Conservation (phyloP, 176 grass and related monocot genomes). For the Musa schizocarpa region DNA sequence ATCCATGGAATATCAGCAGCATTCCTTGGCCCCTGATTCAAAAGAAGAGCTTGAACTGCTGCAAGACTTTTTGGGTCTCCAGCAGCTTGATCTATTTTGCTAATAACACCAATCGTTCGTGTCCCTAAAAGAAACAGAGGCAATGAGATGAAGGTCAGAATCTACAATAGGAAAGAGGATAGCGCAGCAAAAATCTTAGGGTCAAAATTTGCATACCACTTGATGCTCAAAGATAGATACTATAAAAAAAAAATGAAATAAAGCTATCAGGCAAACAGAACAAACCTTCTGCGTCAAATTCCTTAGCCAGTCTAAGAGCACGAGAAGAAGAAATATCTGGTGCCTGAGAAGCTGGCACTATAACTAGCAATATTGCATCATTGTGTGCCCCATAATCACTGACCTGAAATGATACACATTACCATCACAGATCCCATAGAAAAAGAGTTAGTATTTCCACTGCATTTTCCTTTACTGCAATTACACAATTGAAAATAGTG, state of each 20-base stretch:
- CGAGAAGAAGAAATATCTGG: constrained; percentile 86
- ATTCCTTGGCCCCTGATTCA: constrained; percentile 56
- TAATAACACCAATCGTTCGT: constrained; percentile 69
- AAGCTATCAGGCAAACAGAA: background rate
- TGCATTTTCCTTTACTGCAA: background rate
- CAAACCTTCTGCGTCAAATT: constrained; percentile 89
- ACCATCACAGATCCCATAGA: background rate
- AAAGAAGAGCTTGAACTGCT: constrained; percentile 63
- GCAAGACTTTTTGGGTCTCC: constrained; percentile 59
- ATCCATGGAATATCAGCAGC: constrained; percentile 58
- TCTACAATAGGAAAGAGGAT: background rate
- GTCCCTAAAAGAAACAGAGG: constrained; percentile 40
- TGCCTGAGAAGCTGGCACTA: constrained; percentile 88
- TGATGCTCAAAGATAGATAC: too few relatives aligned
- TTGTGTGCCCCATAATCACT: constrained; percentile 79
- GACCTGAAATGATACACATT: constrained; percentile 35
- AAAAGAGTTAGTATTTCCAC: background rate
- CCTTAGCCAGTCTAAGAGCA: constrained; percentile 77
- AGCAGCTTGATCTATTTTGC: constrained; percentile 72
- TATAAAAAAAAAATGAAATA: too few relatives aligned
- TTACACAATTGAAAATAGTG: background rate
- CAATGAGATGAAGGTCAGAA: constrained; percentile 6
- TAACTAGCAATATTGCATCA: constrained; percentile 86
- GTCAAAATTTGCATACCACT: background rate
- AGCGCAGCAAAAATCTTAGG: background rate